phyloP scores from a whole-genome alignment of 164 flowering plant genomes.

The Nymphaea colorata region DNA sequence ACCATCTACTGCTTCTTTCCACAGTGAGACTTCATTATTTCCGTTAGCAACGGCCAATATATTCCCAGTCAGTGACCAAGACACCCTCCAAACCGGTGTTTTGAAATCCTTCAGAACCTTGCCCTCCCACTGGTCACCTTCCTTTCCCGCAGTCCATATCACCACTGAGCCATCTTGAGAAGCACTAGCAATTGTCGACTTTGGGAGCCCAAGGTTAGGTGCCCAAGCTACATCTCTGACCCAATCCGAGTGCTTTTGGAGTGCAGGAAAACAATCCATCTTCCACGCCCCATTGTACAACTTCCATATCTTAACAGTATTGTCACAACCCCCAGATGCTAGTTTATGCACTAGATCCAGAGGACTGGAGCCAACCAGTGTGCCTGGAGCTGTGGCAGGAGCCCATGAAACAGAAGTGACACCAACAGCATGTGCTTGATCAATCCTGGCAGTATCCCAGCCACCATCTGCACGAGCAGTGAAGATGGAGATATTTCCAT shows the following conservation, averaged over 20 bases:
- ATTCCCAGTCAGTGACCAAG: slow-evolving; percentile 47
- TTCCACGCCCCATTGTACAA: slow-evolving; percentile 34
- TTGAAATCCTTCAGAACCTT: slow-evolving; percentile 36
- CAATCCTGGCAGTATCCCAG: slow-evolving; percentile 35
- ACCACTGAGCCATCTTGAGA: slow-evolving; percentile 45
- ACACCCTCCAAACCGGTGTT: slow-evolving; percentile 44
- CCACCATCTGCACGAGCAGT: slow-evolving; percentile 36
- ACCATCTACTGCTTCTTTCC: slow-evolving; percentile 56
- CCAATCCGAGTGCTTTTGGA: slow-evolving; percentile 41
- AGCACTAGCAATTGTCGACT: slow-evolving; percentile 42
- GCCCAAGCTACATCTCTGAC: slow-evolving; percentile 55
- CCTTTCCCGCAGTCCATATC: slow-evolving; percentile 38
- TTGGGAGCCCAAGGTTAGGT: slow-evolving; percentile 47
- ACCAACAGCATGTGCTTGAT: slow-evolving; percentile 46
- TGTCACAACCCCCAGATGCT: slow-evolving; percentile 45
- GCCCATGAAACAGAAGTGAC: slow-evolving; percentile 53
- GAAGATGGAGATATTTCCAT: slow-evolving; percentile 39
- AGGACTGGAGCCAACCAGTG: slow-evolving; percentile 25
- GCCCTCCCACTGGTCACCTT: slow-evolving; percentile 48
- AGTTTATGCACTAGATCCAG: slow-evolving; percentile 33
- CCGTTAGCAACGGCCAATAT: slow-evolving; percentile 47
- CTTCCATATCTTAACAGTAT: slow-evolving; percentile 44
- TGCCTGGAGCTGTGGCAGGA: slow-evolving; percentile 33
- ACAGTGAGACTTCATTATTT: slow-evolving; percentile 29
- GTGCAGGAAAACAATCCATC: slow-evolving; percentile 52